Evolutionary conservation across 1,139 yeast genomes (phyloP), one percentile per base, ranked within the genome.

Genomic region (Taiozyma onychis): DNA sequence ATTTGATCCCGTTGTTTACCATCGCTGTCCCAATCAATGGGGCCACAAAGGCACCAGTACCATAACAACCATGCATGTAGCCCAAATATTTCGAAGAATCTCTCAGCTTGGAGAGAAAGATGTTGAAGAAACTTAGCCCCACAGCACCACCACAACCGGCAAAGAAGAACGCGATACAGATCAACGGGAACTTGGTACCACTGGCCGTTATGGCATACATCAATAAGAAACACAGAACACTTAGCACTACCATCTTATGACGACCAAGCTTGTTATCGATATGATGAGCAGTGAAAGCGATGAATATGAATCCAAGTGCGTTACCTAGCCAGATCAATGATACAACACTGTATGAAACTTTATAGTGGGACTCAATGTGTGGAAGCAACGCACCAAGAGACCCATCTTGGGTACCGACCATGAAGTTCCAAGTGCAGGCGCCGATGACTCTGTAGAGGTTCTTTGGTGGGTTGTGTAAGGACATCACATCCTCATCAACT

Each of bases 131-230:
- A 5, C 85, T 76, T 39, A 79, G 69, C 2, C 76, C 73, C n/a
- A 73, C 65, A 1, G 86, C 88, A 34, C 72, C 62, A 0, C 88
- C 89, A 44, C 78, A 60, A 0, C 88, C 88, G 3, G 83, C 83
- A 56, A 81, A 67, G 60, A 77, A 79, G 58, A 76, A 81, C 0
- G 74, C 85, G 42, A 74, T 62, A 16, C 79, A 81, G 13, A 77
- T 72, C 5, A 76, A 62, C 0, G 66, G 63, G 54, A 66, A 69
- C 18, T 41, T 34, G 1, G 41, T 39, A n/a, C 50, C 50, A 13
- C 44, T 34, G 10, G 34, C 24, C 5, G 41, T 6, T 6, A 47
- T 41, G 9, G 64, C 56, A 51, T 57, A 64, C 60, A 63, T 61
- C 6, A 63, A 46, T 2, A 57, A 46, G 41, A 60, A 62, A 4